Evolutionary conservation across 257 asterid species (phyloP), one percentile per base, ranked within the genome.

Genomic region (Voacanga thouarsii): DNA sequence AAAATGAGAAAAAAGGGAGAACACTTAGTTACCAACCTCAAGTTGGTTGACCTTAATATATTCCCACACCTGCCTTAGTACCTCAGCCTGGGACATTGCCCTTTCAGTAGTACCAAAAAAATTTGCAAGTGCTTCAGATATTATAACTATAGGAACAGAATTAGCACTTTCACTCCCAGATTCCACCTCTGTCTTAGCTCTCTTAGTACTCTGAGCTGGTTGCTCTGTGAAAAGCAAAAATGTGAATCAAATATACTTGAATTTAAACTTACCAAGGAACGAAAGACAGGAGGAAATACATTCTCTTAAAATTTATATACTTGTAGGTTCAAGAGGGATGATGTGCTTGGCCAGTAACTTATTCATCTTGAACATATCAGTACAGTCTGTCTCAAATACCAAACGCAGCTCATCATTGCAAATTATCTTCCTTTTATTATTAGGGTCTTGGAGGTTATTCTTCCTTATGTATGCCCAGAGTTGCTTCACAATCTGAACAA

Each of bases 61-160:
- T 79, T 91, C 96, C 94, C 93, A 91, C 82, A 93, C 87, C 87
- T 87, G 92, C 83, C 93, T 89, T 47, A 87, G 76, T 3, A 89
- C 97, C 85, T 93, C 97, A n/a, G 92, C 85, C 81, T 88, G 92
- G 4, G 94, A 81, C 96, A 91, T 88, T 79, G 90, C 92, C 83
- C 85, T 88, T 83, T 90, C 93, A 23, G 72, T 87, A 56, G 89
- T 83, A 80, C 86, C 96, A 65, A 93, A 85, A 84, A 93, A 87
- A 81, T 78, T 80, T 30, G 97, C 97, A 47, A 91, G 91, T 37
- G 89, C 90, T 74, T 88, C 94, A 74, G 97, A 93, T 80, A 93
- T 88, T 61, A 87, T 78, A 81, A 91, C 92, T 81, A 85, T 83
- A 26, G 90, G 94, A 81, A 82, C 87, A 19, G 88, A 79, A 28